Conservation (phyloP, 1,284 basidiomycete species). For the Boletus semigastroideus region DNA sequence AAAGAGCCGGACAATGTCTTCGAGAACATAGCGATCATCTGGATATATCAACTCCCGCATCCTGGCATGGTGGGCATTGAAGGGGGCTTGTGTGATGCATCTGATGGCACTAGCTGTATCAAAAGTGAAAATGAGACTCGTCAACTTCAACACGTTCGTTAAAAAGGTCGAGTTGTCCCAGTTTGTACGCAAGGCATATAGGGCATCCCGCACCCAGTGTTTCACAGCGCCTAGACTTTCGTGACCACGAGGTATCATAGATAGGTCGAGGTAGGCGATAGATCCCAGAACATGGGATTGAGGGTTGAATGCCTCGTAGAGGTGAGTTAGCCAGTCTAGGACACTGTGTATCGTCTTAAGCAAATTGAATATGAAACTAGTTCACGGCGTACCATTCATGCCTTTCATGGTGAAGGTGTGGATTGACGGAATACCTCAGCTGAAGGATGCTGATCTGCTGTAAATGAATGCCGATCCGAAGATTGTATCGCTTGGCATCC, state of each 20-base stretch:
- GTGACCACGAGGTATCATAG: constrained; percentile 37
- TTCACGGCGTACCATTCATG: constrained; percentile 21
- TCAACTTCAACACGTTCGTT: constrained; percentile 33
- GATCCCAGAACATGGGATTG: constrained; percentile 39
- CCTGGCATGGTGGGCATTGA: neutral
- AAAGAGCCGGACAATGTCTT: constrained; percentile 34
- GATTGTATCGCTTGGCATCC: constrained; percentile 36
- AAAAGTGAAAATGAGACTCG: constrained; percentile 31
- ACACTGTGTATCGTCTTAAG: constrained; percentile 1
- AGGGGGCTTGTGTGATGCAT: constrained; percentile 18
- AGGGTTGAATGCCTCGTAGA: constrained; percentile 44
- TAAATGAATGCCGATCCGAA: constrained; percentile 43
- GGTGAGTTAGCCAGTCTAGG: constrained; percentile 35
- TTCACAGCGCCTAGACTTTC: constrained; percentile 37
- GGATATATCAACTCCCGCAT: constrained; percentile 9
- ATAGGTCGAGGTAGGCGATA: constrained; percentile 31
- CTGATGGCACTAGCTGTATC: constrained; percentile 24
- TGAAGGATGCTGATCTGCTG: constrained; percentile 50
- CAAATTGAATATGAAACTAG: too few relatives aligned
- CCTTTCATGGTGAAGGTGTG: neutral
- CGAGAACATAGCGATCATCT: constrained; percentile 33
- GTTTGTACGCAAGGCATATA: constrained; percentile 27
- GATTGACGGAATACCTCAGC: constrained; percentile 19
- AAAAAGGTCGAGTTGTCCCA: constrained; percentile 25
- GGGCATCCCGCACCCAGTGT: constrained; percentile 41